Evolutionary conservation across 805 yeast genomes (phyloP), one percentile per base, ranked within the genome.

Genomic region (Schwanniomyces vanrijiae): DNA sequence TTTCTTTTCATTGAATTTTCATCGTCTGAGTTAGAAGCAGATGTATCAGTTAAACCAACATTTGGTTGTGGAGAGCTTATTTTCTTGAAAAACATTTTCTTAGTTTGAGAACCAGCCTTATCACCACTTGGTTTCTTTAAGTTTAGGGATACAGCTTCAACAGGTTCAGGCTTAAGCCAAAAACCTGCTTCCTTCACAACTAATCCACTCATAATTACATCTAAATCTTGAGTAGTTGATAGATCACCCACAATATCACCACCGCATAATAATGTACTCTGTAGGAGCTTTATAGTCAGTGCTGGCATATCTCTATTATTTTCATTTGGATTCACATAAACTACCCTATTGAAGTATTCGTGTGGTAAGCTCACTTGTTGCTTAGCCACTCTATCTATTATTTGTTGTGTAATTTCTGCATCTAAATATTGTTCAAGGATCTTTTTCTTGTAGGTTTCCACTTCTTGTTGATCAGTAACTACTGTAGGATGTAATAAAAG

Each of bases 151-250:
- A 57, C 51, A 25, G 60, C 50, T 18, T 61, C 62, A 3, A 54
- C 61, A 2, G 68, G 62, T 22, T 65, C 69, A 5, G 87, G 86
- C 60, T 78, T 83, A 10, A 69, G 54, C 90, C 91, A 87, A 37
- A 56, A 58, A 6, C 51, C 55, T 21, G 73, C 66, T 21, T 69
- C 75, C 22, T 61, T 68, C 5, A 75, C 67, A n/a, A 80, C 66
- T 52, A 87, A 84, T 0, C 91, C 92, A 26, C 77, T 74, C 73
- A 84, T 75, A 44, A 87, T 70, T 21, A 83, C 91, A 55, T 84
- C 86, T 45, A 88, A 61, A 41, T 69, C 71, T 52, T 70, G 82
- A 50, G 73, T 77, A 5, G 54, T 53, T 3, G 84, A 83, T 47
- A 81, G 69, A 49, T 78, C 75, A 7, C 90, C 90, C 35, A 63